Evolutionary conservation across 495 filamentous ascomycete genomes (phyloP), one percentile per base, ranked within the genome.

Genomic region (Parachaetomium inaequale): DNA sequence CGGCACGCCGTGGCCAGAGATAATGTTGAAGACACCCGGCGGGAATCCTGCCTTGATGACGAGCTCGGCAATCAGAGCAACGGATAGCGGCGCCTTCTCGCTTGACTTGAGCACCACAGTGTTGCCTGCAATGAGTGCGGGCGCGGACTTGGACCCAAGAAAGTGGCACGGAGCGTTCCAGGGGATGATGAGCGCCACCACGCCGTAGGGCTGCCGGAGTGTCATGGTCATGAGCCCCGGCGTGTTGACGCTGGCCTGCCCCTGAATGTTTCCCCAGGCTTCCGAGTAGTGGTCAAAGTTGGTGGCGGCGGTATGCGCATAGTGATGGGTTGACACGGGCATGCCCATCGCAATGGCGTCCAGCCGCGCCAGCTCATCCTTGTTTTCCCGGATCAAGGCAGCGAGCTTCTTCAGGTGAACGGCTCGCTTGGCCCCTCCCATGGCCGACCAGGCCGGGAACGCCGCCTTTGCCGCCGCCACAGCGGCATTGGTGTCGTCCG

Each of bases 131-230:
- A 90, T 88, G 17, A 97, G 81, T 6, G 93, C 93, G 7, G 93
- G 92, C 6, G 89, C 92, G 2, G 95, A 74, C 72, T 97, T 97
- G 90, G 89, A 92, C 1, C 88, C 88, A 1, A 91, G 87, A 88
- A 96, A 96, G 25, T 78, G 80, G 6, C 93, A 75, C 8, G 92
- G 90, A 60, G 87, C 93, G 64, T 96, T 95, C 92, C 91, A 96
- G 23, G 90, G 91, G 57, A 96, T 94, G 68, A 96, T 96, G 74
- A 93, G 87, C 10, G 86, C 92, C 56, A 91, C 93, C 2, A 98
- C 93, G 59, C 93, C 93, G 61, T 95, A 79, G 0, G 93, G 93
- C 71, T 97, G 88, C 49, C 89, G 87, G 34, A 96, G 79, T 5
- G 93, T 96, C 67, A 96, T 94, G 54, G 88, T 91, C 59, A 97